A percentile compares a stretch with the other conserved stretches of the same genome.
phyloP scores from a whole-genome alignment of 2,329 filamentous ascomycete genomes.

The Epichloe baconii region DNA sequence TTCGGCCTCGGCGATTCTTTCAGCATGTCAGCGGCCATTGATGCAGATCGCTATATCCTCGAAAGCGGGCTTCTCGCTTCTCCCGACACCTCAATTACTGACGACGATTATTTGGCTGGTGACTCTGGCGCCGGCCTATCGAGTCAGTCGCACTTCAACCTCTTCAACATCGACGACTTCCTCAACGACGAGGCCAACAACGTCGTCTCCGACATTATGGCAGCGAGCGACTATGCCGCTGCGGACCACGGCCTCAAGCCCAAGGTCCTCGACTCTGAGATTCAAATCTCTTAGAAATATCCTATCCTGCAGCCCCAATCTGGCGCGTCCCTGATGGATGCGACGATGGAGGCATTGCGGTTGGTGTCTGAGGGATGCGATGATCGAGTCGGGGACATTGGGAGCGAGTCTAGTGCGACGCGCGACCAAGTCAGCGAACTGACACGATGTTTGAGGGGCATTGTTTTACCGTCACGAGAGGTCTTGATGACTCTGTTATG shows the following conservation, averaged over 20 bases:
- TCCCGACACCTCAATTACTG: conserved; percentile 52
- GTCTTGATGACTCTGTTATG: conserved; percentile 35
- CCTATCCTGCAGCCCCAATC: conserved; percentile 59
- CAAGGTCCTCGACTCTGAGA: conserved; percentile 44
- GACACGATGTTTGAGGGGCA: conserved; percentile 23
- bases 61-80: conserved; percentile 65
- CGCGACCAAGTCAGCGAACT: conserved; percentile 23
- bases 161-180: conserved; percentile 41
- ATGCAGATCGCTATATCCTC: conserved; percentile 63
- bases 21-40: conserved; percentile 53
- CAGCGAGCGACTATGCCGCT: conserved; percentile 37
- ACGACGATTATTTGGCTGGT: conserved; percentile 54
- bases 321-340: conserved; percentile 65
- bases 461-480: conserved; percentile 32
- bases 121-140: conserved; percentile 38
- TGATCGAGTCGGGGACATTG: conserved; percentile 28
- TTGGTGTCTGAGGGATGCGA: conserved; percentile 48
- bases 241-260: conserved; percentile 38
- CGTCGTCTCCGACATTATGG: conserved; percentile 33
- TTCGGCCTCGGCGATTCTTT: conserved; percentile 58
- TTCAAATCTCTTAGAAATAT: conserved; percentile 49
- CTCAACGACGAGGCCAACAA: conserved; percentile 38
- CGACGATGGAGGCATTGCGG: conserved; percentile 62
- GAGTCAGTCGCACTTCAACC: conserved; percentile 26
- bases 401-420: conserved; percentile 21